Base-by-base conservation (phyloP, 192 early-diverging fungal species). In the Podila horticola region DNA sequence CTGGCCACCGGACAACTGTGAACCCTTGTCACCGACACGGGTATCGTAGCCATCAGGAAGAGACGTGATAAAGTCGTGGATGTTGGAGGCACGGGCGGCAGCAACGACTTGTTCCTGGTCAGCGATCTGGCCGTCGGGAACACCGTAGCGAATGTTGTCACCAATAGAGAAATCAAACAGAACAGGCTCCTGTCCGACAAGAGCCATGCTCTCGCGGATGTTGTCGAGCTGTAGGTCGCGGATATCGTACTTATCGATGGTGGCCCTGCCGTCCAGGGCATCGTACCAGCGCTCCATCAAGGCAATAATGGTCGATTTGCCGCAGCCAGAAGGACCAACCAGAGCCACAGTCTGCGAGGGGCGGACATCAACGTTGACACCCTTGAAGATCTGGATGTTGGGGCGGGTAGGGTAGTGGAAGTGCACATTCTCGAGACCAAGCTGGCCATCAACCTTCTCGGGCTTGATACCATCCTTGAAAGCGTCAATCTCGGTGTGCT, bases 251-350 rank as follows among this genome's bases (percentile, higher is more conserved):
- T 85, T 85, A 66, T 95, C 91, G 34, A 96, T 86, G 12, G 59
- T 75, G 22, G 93, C 87, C 34, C 63, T 60, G 45, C 96, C 96
- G 6, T 69, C 76, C 11, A 72, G 36, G 24, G 71, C 71, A 68
- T 85, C 79, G 49, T 85, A 85, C 67, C 83, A 76, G 50, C 86
- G 83, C 82, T 81, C 75, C 49, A 75, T 20, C 36, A 84, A 58
- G 30, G 77, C 79, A 48, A 84, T 81, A 51, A 84, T 84, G 0
- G 84, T 84, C 45, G 74, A 75, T 66, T 97, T 97, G 48, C 95
- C 95, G 45, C 92, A 94, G 24, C 95, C 95, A 3, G 92, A 93
- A 24, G 90, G 82, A 17, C 95, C 95, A 12, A 95, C 95, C 52
- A 97, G 75, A 15, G 95, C 95, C 31, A 97, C 88, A 24, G 94